Evolutionary conservation across 2,329 filamentous ascomycete genomes (phyloP), one percentile per base, ranked within the genome.

Genomic region (Fonsecaea pedrosoi): DNA sequence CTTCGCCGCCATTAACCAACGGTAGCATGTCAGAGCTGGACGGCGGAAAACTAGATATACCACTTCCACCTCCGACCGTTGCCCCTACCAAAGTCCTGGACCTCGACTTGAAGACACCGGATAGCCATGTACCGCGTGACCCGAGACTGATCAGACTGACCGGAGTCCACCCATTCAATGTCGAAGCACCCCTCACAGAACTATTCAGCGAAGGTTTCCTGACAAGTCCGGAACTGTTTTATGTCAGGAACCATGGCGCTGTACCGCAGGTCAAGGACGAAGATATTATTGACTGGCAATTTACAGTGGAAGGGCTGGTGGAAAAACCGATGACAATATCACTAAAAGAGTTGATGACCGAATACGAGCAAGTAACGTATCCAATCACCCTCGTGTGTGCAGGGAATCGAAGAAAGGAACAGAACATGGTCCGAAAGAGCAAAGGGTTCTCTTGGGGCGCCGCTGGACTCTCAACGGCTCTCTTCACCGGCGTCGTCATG

Each of bases 381-480:
- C 94, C 94, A 0, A 85, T 97, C 67, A 97, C 94, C 0, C 85
- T 97, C 1, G 93, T 97, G 25, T 97, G 94, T 77, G 94, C 94
- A 3, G 94, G 94, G 1, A 97, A 97, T 77, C 85, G 94, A 66
- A 86, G 94, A 37, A 97, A 97, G 79, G 94, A 97, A 78, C 94
- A 97, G 76, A 97, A 97, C 72, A 84, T 92, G 60, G 91, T 97
- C 2, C 86, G 92, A 15, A 97, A 97, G 77, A 92, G 91, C 0
- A 96, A 97, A 74, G 94, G 94, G 0, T 97, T 97, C 80, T 96
- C 92, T 1, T 97, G 94, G 94, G 94, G 94, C 40, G 84, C 94
- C 0, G 93, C 92, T 3, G 94, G 93, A 30, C 77, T 97, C 5
- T 96, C 92, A 0, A 97, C 92, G 0, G 92, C 92, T 0, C 80